Conservation (phyloP, 2,329 filamentous ascomycete species). For the Colletotrichum sp. region DNA sequence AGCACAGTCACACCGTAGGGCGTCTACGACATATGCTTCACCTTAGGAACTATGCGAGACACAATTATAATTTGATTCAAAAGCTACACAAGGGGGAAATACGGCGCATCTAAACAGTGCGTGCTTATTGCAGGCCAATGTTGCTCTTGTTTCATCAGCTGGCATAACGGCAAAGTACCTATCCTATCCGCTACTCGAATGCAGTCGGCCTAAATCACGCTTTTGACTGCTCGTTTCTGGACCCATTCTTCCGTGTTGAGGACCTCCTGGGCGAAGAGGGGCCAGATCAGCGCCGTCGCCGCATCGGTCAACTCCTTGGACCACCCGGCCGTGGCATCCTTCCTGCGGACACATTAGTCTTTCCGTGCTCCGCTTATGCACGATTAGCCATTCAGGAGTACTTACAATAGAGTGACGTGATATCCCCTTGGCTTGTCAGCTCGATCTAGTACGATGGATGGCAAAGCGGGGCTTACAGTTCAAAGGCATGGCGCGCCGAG, state of each 20-base stretch:
- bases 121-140: background rate
- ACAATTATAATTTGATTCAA: background rate
- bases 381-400: accelerated
- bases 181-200: background rate
- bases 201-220: background rate
- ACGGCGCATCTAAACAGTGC: background rate
- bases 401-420: background rate
- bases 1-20: background rate
- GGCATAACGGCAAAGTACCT: background rate
- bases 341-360: background rate
- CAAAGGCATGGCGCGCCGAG: background rate
- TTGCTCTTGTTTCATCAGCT: background rate
- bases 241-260: background rate
- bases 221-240: background rate
- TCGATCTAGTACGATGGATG: accelerated
- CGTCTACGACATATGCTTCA: background rate
- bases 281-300: background rate
- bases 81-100: accelerated
- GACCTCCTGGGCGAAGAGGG: background rate
- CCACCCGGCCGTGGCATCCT: background rate
- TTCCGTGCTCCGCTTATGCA: background rate
- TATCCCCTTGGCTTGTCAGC: background rate
- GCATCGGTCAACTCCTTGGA: background rate
- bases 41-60: background rate
- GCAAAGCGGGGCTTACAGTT: background rate